phyloP scores from a whole-genome alignment of 2,329 filamentous ascomycete species.

The Hirsutella rhossiliensis region DNA sequence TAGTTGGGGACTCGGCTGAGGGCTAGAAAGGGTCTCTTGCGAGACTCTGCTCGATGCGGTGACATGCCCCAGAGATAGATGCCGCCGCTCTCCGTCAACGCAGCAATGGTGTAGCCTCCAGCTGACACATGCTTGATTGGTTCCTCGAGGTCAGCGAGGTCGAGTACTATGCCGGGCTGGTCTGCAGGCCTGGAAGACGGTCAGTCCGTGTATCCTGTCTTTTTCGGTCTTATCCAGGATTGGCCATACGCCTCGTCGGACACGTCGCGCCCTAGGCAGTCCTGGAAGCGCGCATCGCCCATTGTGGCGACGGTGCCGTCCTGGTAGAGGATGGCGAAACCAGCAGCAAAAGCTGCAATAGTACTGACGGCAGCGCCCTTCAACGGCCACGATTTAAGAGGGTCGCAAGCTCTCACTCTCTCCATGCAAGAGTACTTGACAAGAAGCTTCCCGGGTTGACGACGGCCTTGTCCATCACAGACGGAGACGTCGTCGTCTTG shows the following conservation, averaged over 20 bases:
- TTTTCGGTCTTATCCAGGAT: neutral
- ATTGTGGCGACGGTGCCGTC: slow-evolving; percentile 35
- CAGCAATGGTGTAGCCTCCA: slow-evolving; percentile 45
- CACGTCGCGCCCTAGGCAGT: slow-evolving; percentile 41
- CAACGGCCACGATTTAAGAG: slow-evolving; percentile 11
- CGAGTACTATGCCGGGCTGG: slow-evolving; percentile 30
- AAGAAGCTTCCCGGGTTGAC: slow-evolving; percentile 4
- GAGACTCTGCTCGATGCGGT: slow-evolving; percentile 12
- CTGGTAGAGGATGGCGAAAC: slow-evolving; percentile 33
- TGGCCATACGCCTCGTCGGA: slow-evolving; percentile 21
- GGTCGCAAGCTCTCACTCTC: slow-evolving; percentile 5
- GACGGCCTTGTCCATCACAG: neutral
- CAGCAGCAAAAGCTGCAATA: slow-evolving; percentile 33
- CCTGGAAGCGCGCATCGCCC: slow-evolving; percentile 46
- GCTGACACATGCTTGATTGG: slow-evolving; percentile 40
- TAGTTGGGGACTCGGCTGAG: slow-evolving; percentile 27
- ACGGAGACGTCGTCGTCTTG: neutral
- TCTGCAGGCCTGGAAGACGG: slow-evolving; percentile 27
- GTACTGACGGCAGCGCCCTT: slow-evolving; percentile 19
- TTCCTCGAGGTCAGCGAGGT: slow-evolving; percentile 38
- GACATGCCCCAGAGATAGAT: slow-evolving; percentile 49
- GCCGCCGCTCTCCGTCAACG: slow-evolving; percentile 43
- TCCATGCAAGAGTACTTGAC: slow-evolving; percentile 11
- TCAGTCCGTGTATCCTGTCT: slow-evolving; percentile 5
- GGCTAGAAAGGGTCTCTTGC: slow-evolving; percentile 17